Evolutionary conservation across 2,329 filamentous ascomycete genomes (phyloP).

Genomic region (Ophiostoma ips): DNA sequence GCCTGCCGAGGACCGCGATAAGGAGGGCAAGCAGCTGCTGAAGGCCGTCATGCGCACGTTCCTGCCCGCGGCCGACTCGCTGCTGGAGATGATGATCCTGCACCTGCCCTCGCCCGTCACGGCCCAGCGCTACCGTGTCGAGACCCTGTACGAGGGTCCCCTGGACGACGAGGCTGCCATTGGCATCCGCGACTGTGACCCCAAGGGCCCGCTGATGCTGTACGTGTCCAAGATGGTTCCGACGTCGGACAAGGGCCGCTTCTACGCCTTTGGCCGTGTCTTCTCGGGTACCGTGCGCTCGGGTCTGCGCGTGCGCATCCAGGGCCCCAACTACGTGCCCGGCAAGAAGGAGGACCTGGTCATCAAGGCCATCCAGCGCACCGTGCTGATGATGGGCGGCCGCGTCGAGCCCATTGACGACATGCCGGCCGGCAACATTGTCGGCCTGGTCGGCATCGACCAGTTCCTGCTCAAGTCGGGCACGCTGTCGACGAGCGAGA

Average conservation of each 20-base stretch:
- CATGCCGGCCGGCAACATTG: constrained; percentile 98
- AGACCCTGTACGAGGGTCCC: constrained; percentile 98
- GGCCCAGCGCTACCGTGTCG: constrained; percentile 93
- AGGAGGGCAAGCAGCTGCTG: constrained; percentile 88
- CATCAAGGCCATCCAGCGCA: constrained; percentile 99
- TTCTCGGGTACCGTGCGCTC: constrained; percentile 97
- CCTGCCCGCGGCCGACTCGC: constrained; percentile 92
- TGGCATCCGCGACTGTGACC: constrained; percentile 95
- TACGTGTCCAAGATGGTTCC: constrained; percentile 99
- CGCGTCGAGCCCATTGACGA: constrained; percentile 97
- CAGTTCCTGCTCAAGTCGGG: constrained; percentile 99
- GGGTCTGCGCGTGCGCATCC: constrained; percentile 98
- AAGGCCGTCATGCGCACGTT: constrained; percentile 99
- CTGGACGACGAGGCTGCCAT: constrained; percentile 82
- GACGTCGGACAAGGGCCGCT: constrained; percentile 98
- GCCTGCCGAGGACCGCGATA: constrained; percentile 67
- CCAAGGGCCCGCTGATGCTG: constrained; percentile 97
- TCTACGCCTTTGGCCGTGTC: constrained; percentile 99
- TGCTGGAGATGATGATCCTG: constrained; percentile 99
- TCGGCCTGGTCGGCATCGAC: constrained; percentile 97
- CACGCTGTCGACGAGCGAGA: constrained; percentile 94
- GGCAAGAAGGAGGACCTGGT: constrained; percentile 98
- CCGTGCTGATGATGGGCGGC: constrained; percentile 99
- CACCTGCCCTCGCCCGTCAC: constrained; percentile 93
- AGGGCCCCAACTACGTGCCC: constrained; percentile 96